Base-by-base conservation (phyloP, 2,329 filamentous ascomycete genomes). In the Chalara sp. region DNA sequence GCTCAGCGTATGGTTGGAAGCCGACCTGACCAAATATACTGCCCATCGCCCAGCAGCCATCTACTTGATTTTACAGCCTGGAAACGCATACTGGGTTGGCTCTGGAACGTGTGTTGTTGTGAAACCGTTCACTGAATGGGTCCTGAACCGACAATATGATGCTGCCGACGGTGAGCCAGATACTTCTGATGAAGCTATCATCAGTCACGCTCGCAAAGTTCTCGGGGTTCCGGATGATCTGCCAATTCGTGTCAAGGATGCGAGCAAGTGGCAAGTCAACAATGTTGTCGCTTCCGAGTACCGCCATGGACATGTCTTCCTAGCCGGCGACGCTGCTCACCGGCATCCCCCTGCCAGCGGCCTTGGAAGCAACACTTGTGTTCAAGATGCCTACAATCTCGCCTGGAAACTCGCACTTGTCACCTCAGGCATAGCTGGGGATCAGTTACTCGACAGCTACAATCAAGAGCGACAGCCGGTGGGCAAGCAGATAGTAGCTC, bases 231-330 rank as follows among this genome's bases (percentile, higher is more conserved):
- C 21, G 21, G 73, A 76, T 31, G 71, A 71, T 0, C 63, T 76
- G 10, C 63, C 70, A 0, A 67, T 74, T 2, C 71, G 81, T 58
- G 72, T 83, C 44, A 50, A 80, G n/a, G 65, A 72, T 48, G 63
- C 80, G 5, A 74, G 75, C 6, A 77, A 75, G 56, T 85, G 81
- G 81, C 70, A 67, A 48, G 76, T 84, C 58, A 82, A 83, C 56
- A 81, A 84, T 62, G 78, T 70, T 5, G 76, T 82, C 1, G 81
- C 80, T 0, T 75, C 81, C 60, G 65, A 68, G 10, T 84, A 82
- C 56, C 53, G 60, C 28, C 54, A 56, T 33, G 58, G 53, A 4
- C 59, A 52, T 44, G 73, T 71, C 21, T 21, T 21, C 21, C 21
- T 21, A 21, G 21, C 21, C 21, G 78, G 79, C 7, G 79, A 83